Conservation (phyloP, 495 filamentous ascomycete species). For the Neurospora cerealis region DNA sequence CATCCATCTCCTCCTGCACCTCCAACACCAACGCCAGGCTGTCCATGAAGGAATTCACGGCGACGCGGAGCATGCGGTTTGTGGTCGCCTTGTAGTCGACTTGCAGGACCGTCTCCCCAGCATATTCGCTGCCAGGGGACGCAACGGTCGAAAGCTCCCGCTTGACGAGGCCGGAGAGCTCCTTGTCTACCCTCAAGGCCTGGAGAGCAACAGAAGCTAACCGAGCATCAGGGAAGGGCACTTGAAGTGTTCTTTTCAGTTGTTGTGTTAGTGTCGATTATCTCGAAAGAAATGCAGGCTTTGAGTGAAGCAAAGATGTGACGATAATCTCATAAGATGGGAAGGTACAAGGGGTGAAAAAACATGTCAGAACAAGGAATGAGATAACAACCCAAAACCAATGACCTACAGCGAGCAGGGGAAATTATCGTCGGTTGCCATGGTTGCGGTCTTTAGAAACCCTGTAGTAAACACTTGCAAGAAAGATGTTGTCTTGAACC, state of each 20-base stretch:
- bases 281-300: neutral
- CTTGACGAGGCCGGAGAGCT: constrained; percentile 73
- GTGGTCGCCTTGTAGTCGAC: constrained; percentile 82
- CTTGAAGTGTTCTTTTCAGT: constrained; percentile 53
- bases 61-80: constrained; percentile 91
- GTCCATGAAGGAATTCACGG: constrained; percentile 97
- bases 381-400: neutral
- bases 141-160: constrained; percentile 54
- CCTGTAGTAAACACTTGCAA: neutral
- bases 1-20: constrained; percentile 81
- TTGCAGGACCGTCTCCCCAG: constrained; percentile 49
- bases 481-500: neutral
- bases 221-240: constrained; percentile 75
- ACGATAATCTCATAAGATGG: neutral
- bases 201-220: constrained; percentile 69
- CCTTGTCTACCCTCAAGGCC: constrained; percentile 74
- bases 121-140: constrained; percentile 16
- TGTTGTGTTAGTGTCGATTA: constrained; percentile 4
- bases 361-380: neutral
- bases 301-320: neutral
- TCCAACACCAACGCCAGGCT: constrained; percentile 72
- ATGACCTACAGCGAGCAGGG: constrained; percentile 59
- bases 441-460: neutral
- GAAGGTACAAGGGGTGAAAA: neutral
- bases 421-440: constrained; percentile 30